Conservation (phyloP, 1,284 basidiomycete species). For the Stygiomarasmius scandens region DNA sequence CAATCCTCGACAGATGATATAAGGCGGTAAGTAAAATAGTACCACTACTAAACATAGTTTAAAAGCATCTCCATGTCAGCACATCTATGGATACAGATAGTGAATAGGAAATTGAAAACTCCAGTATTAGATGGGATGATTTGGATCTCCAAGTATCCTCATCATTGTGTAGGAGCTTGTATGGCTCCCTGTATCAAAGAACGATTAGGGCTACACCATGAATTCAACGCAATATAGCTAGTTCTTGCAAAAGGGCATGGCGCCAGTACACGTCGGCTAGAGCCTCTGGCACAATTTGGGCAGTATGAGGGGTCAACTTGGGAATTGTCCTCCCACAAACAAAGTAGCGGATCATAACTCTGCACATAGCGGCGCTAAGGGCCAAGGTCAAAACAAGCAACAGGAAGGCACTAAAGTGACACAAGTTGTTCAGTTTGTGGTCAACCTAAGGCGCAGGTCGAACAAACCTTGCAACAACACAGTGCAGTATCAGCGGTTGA, state of each 20-base stretch:
- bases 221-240: not conserved
- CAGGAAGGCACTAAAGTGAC: not conserved
- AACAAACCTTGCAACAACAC: too few species aligned
- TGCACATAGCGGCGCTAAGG: not conserved
- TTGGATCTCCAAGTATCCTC: too few species aligned
- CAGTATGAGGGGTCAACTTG: not conserved
- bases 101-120: too few species aligned
- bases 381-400: not conserved
- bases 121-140: too few species aligned
- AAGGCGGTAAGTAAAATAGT: too few species aligned
- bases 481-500: too few species aligned
- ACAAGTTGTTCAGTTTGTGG: too few species aligned
- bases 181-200: not conserved
- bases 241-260: not conserved
- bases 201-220: not conserved
- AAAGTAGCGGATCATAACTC: not conserved
- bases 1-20: too few species aligned
- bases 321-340: not conserved
- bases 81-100: too few species aligned
- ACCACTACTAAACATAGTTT: too few species aligned
- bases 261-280: not conserved
- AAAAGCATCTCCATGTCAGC: too few species aligned
- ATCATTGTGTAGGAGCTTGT: not conserved
- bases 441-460: too few species aligned
- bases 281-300: not conserved